Conservation (phyloP, 306 rosid genomes). For the Casuarina cunninghamiana region DNA sequence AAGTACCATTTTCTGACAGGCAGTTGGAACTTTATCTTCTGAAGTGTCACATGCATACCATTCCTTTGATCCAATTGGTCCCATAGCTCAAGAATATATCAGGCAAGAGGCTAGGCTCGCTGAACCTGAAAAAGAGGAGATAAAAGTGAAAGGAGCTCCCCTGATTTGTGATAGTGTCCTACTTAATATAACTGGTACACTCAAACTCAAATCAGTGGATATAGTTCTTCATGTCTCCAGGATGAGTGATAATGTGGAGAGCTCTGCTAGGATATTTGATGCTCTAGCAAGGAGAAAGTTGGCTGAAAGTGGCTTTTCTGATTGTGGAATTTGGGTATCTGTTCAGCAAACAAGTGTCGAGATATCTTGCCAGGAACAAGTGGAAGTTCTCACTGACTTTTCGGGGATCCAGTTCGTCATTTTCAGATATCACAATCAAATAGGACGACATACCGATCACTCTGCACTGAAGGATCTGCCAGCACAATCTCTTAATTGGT, state of each 20-base stretch:
- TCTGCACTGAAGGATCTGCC: slow-evolving; percentile 45
- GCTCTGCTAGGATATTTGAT: slow-evolving; percentile 26
- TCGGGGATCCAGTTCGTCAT: slow-evolving; percentile 48
- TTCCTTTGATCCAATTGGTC: slow-evolving; percentile 39
- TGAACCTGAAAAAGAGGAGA: slow-evolving; percentile 41
- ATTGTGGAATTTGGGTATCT: slow-evolving; percentile 72
- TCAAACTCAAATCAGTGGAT: slow-evolving; percentile 57
- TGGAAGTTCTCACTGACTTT: slow-evolving; percentile 49
- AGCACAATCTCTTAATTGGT: slow-evolving; percentile 47
- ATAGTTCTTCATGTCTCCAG: slow-evolving; percentile 66
- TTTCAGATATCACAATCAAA: slow-evolving; percentile 48
- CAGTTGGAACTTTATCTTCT: slow-evolving; percentile 49
- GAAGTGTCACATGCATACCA: slow-evolving; percentile 41
- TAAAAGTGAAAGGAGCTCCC: slow-evolving; percentile 25
- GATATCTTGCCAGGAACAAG: slow-evolving; percentile 58
- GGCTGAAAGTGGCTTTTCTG: slow-evolving; percentile 52
- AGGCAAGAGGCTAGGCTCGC: slow-evolving; percentile 36
- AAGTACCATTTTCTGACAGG: slow-evolving; percentile 49
- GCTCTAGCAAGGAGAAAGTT: slow-evolving; percentile 37
- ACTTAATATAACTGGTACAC: slow-evolving; percentile 42
- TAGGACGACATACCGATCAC: slow-evolving; percentile 39
- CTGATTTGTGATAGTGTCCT: slow-evolving; percentile 36
- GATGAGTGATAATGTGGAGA: slow-evolving; percentile 36
- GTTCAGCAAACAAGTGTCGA: slow-evolving; percentile 49
- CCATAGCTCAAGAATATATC: slow-evolving; percentile 37